phyloP scores from a whole-genome alignment of 345 rosid genomes.

The Pugionium cornutum region DNA sequence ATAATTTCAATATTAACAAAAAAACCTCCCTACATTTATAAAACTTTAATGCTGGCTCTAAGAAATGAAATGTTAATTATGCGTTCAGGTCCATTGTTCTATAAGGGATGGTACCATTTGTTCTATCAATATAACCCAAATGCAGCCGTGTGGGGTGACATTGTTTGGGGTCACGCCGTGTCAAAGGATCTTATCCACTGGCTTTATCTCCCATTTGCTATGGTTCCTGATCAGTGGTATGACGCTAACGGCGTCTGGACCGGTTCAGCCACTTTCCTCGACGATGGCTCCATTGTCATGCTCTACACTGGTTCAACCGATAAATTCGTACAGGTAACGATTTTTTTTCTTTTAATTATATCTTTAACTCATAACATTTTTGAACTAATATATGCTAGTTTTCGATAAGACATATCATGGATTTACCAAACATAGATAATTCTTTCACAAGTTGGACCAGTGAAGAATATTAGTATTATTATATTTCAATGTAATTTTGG shows the following conservation, averaged over 20 bases:
- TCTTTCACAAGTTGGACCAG: background rate
- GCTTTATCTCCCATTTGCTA: slow-evolving; percentile 85
- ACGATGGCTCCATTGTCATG: slow-evolving; percentile 74
- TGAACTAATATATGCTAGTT: background rate
- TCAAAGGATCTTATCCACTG: slow-evolving; percentile 79
- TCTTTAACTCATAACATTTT: too few relatives aligned
- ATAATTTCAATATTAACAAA: background rate
- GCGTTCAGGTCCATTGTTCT: slow-evolving; percentile 72
- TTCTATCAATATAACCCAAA: slow-evolving; percentile 93
- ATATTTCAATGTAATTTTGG: background rate
- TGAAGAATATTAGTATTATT: too few relatives aligned
- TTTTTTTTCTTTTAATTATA: background rate
- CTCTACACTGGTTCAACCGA: slow-evolving; percentile 84
- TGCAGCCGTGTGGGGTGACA: slow-evolving; percentile 88
- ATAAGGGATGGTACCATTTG: slow-evolving; percentile 94
- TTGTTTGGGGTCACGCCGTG: slow-evolving; percentile 95
- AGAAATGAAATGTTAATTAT: background rate
- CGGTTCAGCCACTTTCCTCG: slow-evolving; percentile 87
- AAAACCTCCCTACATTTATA: background rate
- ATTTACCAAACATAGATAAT: background rate
- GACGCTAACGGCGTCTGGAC: slow-evolving; percentile 86
- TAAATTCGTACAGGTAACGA: slow-evolving; percentile 51
- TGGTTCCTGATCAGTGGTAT: slow-evolving; percentile 86
- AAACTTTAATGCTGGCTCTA: background rate
- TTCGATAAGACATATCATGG: background rate